phyloP scores from a whole-genome alignment of 2,329 filamentous ascomycete genomes.

The Fusarium dimerum region DNA sequence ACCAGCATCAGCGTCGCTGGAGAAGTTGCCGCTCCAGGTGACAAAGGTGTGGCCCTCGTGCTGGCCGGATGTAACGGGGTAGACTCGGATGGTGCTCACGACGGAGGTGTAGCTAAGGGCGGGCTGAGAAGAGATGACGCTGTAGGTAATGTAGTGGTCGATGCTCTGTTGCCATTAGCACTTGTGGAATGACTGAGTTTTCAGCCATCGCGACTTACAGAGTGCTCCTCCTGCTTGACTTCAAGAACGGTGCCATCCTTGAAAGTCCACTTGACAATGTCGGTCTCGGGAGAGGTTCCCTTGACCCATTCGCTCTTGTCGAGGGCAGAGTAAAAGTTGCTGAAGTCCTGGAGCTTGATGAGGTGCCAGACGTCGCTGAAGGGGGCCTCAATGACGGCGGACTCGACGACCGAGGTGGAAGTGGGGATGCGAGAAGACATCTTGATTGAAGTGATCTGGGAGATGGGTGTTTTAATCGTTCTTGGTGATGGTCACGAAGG shows the following conservation, averaged over 20 bases:
- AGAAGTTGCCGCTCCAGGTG: slow-evolving; percentile 70
- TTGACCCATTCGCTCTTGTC: slow-evolving; percentile 64
- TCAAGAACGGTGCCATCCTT: slow-evolving; percentile 68
- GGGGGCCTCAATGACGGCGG: slow-evolving; percentile 67
- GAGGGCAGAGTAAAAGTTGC: slow-evolving; percentile 66
- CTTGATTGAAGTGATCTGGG: not conserved
- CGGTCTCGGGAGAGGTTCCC: slow-evolving; percentile 63
- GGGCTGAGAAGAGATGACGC: slow-evolving; percentile 66
- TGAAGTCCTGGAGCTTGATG: slow-evolving; percentile 72
- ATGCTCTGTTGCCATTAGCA: slow-evolving; percentile 50
- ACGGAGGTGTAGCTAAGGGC: slow-evolving; percentile 66
- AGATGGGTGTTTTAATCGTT: not conserved
- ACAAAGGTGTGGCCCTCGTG: slow-evolving; percentile 66
- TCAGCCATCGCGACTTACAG: slow-evolving; percentile 44
- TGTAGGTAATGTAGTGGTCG: slow-evolving; percentile 76
- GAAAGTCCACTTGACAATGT: slow-evolving; percentile 70
- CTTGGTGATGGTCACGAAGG: not conserved
- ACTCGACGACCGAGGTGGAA: slow-evolving; percentile 66
- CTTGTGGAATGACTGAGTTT: too few relatives aligned
- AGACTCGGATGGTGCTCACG: slow-evolving; percentile 66
- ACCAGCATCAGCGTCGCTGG: slow-evolving; percentile 70
- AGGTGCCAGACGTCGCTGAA: slow-evolving; percentile 71
- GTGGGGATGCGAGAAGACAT: slow-evolving; percentile 56
- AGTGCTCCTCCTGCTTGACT: slow-evolving; percentile 77
- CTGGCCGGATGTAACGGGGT: slow-evolving; percentile 66